A percentile compares a stretch with the other conserved stretches of the same genome.
phyloP scores from a whole-genome alignment of 148 eudicot genomes.

The Fagopyrum homotropicum region DNA sequence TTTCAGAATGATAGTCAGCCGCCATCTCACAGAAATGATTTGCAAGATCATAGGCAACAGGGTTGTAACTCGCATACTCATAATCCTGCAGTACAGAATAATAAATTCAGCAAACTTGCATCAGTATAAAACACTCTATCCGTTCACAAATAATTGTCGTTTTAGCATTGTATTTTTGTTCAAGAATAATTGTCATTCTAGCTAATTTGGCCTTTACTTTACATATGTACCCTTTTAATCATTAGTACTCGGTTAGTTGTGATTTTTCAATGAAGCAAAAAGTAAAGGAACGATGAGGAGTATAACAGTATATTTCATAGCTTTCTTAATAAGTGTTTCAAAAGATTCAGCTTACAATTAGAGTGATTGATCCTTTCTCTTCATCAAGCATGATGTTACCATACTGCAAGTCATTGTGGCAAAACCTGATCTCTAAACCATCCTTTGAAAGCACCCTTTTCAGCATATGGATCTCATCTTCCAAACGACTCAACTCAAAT shows the following conservation, averaged over 20 bases:
- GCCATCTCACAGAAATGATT: slow-evolving; percentile 98
- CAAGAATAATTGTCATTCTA: no score
- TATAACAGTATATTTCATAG: no score
- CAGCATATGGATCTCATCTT: slow-evolving; percentile 47
- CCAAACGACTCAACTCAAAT: slow-evolving; percentile 47
- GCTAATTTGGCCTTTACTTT: no score
- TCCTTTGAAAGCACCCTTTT: slow-evolving; percentile 43
- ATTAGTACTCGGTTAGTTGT: no score
- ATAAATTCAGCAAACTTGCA: no score
- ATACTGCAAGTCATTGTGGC: slow-evolving; percentile 92
- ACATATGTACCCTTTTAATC: no score
- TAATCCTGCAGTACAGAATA: slow-evolving; percentile 50
- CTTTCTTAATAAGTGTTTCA: background rate
- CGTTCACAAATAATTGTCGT: no score
- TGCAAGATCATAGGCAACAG: slow-evolving; percentile 80
- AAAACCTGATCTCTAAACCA: slow-evolving; percentile 54
- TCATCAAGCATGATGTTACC: slow-evolving; percentile 94
- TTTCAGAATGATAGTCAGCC: slow-evolving; percentile 82
- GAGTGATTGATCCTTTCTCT: slow-evolving; percentile 45
- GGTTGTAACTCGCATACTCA: slow-evolving; percentile 93
- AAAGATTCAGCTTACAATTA: slow-evolving; percentile 49
- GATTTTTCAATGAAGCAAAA: no score
- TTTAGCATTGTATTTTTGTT: no score
- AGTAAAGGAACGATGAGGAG: no score
- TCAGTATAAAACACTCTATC: no score